phyloP scores from a whole-genome alignment of 306 rosid species.

The Myrica gale region DNA sequence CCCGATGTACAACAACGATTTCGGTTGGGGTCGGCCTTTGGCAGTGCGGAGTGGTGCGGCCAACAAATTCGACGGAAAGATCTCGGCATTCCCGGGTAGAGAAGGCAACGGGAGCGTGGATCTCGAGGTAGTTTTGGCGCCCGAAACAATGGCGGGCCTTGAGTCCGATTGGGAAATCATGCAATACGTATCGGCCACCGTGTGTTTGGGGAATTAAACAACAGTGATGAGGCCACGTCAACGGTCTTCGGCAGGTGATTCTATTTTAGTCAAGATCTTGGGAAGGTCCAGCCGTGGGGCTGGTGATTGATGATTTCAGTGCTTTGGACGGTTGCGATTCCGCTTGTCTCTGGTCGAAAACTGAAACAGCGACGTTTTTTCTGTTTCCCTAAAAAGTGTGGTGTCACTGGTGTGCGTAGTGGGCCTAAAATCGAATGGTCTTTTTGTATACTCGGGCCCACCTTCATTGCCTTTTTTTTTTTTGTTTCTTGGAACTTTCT shows the following conservation, averaged over 20 bases:
- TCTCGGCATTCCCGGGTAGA: slow-evolving; percentile 73
- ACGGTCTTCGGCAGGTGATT: too few relatives aligned
- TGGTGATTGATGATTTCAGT: too few relatives aligned
- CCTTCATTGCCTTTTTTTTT: too few relatives aligned
- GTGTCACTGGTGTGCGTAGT: too few relatives aligned
- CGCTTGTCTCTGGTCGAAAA: background rate
- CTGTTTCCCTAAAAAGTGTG: background rate
- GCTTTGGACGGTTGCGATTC: background rate
- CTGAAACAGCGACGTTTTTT: slow-evolving; percentile 10
- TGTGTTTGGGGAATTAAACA: background rate
- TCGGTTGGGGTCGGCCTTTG: slow-evolving; percentile 81
- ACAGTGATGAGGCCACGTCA: too few relatives aligned
- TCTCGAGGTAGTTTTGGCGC: slow-evolving; percentile 78
- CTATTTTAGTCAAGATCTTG: too few relatives aligned
- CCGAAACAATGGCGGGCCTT: slow-evolving; percentile 67
- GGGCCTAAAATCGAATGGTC: too few relatives aligned
- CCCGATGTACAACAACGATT: slow-evolving; percentile 83
- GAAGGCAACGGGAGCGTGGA: slow-evolving; percentile 83
- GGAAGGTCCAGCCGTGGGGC: too few relatives aligned
- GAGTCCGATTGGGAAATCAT: slow-evolving; percentile 65
- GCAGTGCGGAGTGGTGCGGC: slow-evolving; percentile 73
- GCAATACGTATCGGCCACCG: slow-evolving; percentile 53
- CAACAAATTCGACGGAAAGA: slow-evolving; percentile 88
- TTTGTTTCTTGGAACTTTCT: too few relatives aligned
- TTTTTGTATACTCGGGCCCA: too few relatives aligned